These are phyloP conservation scores for Fusarium pseudocircinatum DNA, from an alignment of 2,329 filamentous ascomycete genomes.

Conservation along the genomic window DNA sequence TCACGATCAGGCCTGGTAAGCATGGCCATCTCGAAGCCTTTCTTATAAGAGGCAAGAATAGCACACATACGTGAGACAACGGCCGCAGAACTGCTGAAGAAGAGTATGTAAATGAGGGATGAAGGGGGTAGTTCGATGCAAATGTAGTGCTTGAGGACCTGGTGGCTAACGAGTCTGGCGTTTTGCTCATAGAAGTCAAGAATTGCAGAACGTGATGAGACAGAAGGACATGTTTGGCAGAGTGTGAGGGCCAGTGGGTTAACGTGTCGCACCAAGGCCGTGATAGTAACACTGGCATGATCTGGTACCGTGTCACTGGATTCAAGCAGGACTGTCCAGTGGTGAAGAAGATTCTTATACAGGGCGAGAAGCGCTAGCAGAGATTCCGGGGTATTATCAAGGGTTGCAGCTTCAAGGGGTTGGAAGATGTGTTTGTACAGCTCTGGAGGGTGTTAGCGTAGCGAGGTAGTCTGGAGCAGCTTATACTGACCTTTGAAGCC, in stretches of 20 bases:
- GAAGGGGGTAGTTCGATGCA: slow-evolving; percentile 75
- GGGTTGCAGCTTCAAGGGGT: slow-evolving; percentile 61
- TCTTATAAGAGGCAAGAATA: slow-evolving; percentile 77
- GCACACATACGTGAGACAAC: slow-evolving; percentile 75
- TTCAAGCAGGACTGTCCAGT: slow-evolving; percentile 62
- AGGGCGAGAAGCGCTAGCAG: slow-evolving; percentile 70
- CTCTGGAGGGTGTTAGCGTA: slow-evolving; percentile 53
- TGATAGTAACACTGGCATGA: slow-evolving; percentile 51
- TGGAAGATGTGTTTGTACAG: slow-evolving; percentile 59
- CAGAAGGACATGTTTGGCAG: slow-evolving; percentile 60
- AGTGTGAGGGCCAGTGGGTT: slow-evolving; percentile 68
- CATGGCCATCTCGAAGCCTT: slow-evolving; percentile 74
- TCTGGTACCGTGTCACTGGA: slow-evolving; percentile 50
- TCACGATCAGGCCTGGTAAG: slow-evolving; percentile 49
- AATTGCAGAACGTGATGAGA: slow-evolving; percentile 63
- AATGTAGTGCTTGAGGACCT: slow-evolving; percentile 61
- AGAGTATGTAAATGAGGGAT: slow-evolving; percentile 74
- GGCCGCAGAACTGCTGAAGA: slow-evolving; percentile 71
- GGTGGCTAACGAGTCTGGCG: slow-evolving; percentile 64
- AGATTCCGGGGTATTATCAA: slow-evolving; percentile 60
- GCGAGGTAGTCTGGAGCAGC: not conserved
- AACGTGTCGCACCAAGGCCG: slow-evolving; percentile 58
- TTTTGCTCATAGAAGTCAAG: slow-evolving; percentile 76
- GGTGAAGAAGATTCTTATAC: slow-evolving; percentile 72
- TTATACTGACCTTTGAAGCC: slow-evolving; percentile 62